These are phyloP conservation scores for Sideroxylon spinosum DNA, from an alignment of 179 eudicot genomes.

Conservation along the genomic window DNA sequence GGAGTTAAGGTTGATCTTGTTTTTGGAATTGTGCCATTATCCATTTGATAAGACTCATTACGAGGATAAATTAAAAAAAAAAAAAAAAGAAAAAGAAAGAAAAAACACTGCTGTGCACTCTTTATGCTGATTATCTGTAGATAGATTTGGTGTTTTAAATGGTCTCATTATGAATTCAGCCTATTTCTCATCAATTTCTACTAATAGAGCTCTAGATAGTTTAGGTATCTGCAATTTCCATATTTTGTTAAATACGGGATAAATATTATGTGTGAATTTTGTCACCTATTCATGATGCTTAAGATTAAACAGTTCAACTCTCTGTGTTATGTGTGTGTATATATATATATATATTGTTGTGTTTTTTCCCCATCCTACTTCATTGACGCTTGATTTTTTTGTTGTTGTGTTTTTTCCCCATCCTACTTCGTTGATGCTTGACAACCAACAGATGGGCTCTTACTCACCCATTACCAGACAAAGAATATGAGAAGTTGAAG, in stretches of 20 bases:
- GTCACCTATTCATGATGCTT: neutral
- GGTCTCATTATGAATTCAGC: neutral
- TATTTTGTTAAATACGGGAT: neutral
- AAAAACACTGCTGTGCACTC: neutral
- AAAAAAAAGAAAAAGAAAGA: neutral
- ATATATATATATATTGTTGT: no score
- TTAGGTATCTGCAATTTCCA: neutral
- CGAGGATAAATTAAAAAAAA: no score
- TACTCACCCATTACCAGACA: constrained; percentile 76
- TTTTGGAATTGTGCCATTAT: neutral
- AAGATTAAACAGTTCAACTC: neutral
- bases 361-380: constrained; percentile 18
- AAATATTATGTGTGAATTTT: neutral
- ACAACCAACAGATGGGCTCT: constrained; percentile 86
- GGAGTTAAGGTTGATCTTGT: neutral
- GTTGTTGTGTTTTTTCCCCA: constrained; percentile 1
- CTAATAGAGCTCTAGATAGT: neutral
- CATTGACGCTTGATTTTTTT: constrained; percentile 23
- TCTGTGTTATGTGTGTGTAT: no score
- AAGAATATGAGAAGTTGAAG: constrained; percentile 72
- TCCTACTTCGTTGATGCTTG: constrained; percentile 26
- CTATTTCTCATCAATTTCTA: neutral
- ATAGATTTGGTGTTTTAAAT: neutral
- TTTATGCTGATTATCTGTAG: neutral
- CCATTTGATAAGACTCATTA: neutral